Conservation (phyloP, 2,329 filamentous ascomycete genomes). For the Pseudocercospora fuligena region DNA sequence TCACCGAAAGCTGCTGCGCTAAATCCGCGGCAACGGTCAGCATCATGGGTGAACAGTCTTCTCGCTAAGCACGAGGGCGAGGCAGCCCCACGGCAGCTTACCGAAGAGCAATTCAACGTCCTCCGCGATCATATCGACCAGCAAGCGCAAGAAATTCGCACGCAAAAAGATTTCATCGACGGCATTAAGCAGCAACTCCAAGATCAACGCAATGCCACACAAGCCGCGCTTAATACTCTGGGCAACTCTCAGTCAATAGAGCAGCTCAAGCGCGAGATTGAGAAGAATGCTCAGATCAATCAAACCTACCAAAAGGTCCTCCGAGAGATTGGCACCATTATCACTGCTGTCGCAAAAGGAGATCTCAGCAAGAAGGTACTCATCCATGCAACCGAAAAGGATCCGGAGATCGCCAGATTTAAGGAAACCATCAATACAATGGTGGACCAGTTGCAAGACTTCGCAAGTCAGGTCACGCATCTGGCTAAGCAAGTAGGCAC, state of each 20-base stretch:
- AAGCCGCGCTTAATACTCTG: slow-evolving; percentile 75
- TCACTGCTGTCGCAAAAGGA: slow-evolving; percentile 92
- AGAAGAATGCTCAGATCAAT: slow-evolving; percentile 97
- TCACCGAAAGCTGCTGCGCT: slow-evolving; percentile 36
- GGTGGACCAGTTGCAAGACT: slow-evolving; percentile 97
- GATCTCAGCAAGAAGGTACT: slow-evolving; percentile 96
- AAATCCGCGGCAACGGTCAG: slow-evolving; percentile 42
- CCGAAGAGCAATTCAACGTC: slow-evolving; percentile 81
- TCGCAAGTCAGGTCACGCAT: slow-evolving; percentile 93
- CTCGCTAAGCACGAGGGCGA: slow-evolving; percentile 59
- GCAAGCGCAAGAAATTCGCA: slow-evolving; percentile 89
- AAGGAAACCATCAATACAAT: slow-evolving; percentile 98
- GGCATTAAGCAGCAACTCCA: slow-evolving; percentile 84
- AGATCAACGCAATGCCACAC: slow-evolving; percentile 83
- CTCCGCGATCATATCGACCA: slow-evolving; percentile 90
- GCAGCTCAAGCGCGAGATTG: slow-evolving; percentile 86
- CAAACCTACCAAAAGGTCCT: slow-evolving; percentile 97
- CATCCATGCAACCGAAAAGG: slow-evolving; percentile 95
- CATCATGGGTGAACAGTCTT: slow-evolving; percentile 56
- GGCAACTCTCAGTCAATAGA: slow-evolving; percentile 89
- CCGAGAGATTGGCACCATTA: slow-evolving; percentile 94
- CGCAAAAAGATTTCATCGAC: slow-evolving; percentile 82
- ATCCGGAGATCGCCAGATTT: slow-evolving; percentile 96
- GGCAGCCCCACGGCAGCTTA: slow-evolving; percentile 60
- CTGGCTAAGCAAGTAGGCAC: slow-evolving; percentile 95